A percentile compares a stretch with the other conserved stretches of the same genome.
Conservation (phyloP, 345 rosid species). For the Hibiscus tridactylites region DNA sequence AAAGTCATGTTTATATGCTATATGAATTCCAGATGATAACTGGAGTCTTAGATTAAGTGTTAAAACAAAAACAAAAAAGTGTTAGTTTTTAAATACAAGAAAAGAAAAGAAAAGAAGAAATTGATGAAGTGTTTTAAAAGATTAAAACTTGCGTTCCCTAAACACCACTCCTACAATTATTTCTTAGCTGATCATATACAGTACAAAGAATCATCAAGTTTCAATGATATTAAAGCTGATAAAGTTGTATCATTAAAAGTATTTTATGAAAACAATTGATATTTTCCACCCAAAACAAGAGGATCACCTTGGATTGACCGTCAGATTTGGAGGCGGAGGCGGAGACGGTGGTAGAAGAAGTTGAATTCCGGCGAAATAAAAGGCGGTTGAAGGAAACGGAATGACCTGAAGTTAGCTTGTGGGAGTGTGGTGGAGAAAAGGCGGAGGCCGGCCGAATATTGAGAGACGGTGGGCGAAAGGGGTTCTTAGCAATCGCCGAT, state of each 20-base stretch:
- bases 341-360: constrained; percentile 14
- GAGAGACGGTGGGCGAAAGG: not conserved
- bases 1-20: not conserved
- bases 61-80: not conserved
- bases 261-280: not conserved
- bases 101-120: not conserved
- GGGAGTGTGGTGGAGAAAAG: constrained; percentile 3
- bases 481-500: not conserved
- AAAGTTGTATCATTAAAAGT: not conserved
- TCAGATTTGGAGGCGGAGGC: constrained; percentile 28
- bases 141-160: not conserved
- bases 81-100: not conserved
- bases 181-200: not conserved
- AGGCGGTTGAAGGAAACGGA: constrained; percentile 12
- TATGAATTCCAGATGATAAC: not conserved
- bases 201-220: not conserved
- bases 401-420: not conserved
- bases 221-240: not conserved
- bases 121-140: not conserved
- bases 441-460: not conserved
- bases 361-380: not conserved
- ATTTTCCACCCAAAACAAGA: not conserved
- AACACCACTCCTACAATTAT: not conserved
- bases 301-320: constrained; percentile 25
- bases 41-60: not conserved